phyloP scores from a whole-genome alignment of 495 filamentous ascomycete species.

The Penicillium coprophilum region DNA sequence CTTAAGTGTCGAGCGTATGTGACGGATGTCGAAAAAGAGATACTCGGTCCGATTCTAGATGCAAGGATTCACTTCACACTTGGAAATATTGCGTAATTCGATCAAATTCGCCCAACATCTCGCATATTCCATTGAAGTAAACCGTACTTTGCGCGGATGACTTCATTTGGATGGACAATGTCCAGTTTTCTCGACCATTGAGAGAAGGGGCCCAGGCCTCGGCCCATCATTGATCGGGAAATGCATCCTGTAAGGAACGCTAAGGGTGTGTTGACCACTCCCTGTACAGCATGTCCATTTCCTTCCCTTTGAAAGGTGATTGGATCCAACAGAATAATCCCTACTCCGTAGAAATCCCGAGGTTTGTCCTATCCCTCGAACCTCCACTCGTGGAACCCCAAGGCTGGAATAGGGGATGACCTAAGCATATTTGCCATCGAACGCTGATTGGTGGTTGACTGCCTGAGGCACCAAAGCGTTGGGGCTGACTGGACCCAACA shows the following conservation, averaged over 20 bases:
- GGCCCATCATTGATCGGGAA: not conserved
- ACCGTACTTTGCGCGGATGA: not conserved
- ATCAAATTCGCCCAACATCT: not conserved
- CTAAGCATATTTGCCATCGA: constrained; percentile 2
- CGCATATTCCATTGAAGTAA: not conserved
- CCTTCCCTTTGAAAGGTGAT: not conserved
- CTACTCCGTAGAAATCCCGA: constrained; percentile 6
- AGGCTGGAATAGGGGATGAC: not conserved
- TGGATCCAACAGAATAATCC: not conserved
- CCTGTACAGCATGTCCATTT: not conserved
- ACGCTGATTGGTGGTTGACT: not conserved
- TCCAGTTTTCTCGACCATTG: not conserved
- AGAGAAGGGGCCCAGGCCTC: not conserved
- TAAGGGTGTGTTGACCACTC: not conserved
- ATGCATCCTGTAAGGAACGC: not conserved
- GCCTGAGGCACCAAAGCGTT: constrained; percentile 31
- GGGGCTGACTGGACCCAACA: constrained; percentile 37
- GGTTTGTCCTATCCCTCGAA: not conserved
- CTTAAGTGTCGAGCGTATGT: too few relatives aligned
- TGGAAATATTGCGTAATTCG: too few relatives aligned
- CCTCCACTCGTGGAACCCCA: not conserved
- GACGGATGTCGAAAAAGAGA: too few relatives aligned
- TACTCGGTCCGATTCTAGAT: too few relatives aligned
- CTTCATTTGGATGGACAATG: not conserved
- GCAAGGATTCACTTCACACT: too few relatives aligned